Percentiles rank a stretch among this genome's conserved stretches.
These are phyloP conservation scores for Keithomyces neogunnii DNA, from an alignment of 2,329 filamentous ascomycete genomes.

Conservation along the genomic window DNA sequence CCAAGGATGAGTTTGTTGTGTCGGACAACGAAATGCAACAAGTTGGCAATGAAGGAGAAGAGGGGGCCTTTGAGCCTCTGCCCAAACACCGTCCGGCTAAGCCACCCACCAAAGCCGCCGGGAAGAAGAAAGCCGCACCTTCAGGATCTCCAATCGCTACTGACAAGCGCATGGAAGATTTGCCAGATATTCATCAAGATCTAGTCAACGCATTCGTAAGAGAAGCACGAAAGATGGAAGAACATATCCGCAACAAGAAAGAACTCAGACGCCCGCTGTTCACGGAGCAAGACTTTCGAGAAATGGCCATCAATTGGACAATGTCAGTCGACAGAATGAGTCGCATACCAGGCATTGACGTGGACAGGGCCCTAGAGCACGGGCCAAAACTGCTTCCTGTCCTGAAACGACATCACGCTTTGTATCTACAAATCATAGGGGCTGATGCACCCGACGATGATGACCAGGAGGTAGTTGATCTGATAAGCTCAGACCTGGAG, in stretches of 20 bases:
- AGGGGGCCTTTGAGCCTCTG: slow-evolving; percentile 38
- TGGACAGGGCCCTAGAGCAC: slow-evolving; percentile 51
- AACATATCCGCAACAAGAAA: slow-evolving; percentile 51
- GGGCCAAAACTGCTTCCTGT: slow-evolving; percentile 54
- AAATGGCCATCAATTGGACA: slow-evolving; percentile 67
- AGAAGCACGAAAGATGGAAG: slow-evolving; percentile 51
- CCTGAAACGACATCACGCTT: slow-evolving; percentile 37
- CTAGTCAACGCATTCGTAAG: slow-evolving; percentile 58
- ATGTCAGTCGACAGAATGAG: slow-evolving; percentile 52
- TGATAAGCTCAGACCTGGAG: slow-evolving; percentile 40
- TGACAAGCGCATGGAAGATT: slow-evolving; percentile 42
- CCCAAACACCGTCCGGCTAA: slow-evolving; percentile 28
- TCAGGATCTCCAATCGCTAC: slow-evolving; percentile 50
- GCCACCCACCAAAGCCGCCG: slow-evolving; percentile 13
- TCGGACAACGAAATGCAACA: slow-evolving; percentile 26
- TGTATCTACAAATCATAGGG: slow-evolving; percentile 45
- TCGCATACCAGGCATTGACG: slow-evolving; percentile 53
- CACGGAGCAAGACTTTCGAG: slow-evolving; percentile 58
- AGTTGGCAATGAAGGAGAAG: slow-evolving; percentile 25
- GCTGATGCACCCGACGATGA: slow-evolving; percentile 16
- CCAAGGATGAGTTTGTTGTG: slow-evolving; percentile 40
- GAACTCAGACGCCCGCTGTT: slow-evolving; percentile 54
- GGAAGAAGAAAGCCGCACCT: slow-evolving; percentile 5
- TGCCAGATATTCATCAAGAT: slow-evolving; percentile 53
- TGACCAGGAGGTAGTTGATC: slow-evolving; percentile 41